Percentiles rank a stretch among this genome's conserved stretches.
These are phyloP conservation scores for Sambucus nigra DNA, from an alignment of 129 eudicot genomes.

Conservation along the genomic window DNA sequence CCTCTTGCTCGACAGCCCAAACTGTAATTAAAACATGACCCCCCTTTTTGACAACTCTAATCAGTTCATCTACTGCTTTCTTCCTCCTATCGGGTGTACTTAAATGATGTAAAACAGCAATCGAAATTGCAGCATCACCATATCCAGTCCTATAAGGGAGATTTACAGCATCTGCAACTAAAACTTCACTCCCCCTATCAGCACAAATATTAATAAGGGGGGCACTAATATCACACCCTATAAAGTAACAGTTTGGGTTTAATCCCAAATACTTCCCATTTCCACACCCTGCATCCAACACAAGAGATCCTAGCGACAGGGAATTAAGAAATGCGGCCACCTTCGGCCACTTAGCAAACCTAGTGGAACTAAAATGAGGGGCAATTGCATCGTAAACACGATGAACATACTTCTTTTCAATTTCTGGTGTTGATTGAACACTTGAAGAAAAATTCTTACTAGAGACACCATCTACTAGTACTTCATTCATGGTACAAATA, in stretches of 20 bases:
- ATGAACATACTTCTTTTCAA: constrained; percentile 90
- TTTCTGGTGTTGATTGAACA: constrained; percentile 77
- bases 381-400: constrained; percentile 98
- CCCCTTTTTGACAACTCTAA: constrained; percentile 67
- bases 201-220: constrained; percentile 69
- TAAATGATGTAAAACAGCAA: constrained; percentile 91
- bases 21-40: constrained; percentile 88
- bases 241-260: constrained; percentile 54
- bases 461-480: background rate
- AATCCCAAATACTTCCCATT: constrained; percentile 87
- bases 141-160: constrained; percentile 71
- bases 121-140: constrained; percentile 88
- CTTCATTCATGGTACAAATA: constrained; percentile 7
- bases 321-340: constrained; percentile 61
- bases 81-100: constrained; percentile 76
- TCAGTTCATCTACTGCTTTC: constrained; percentile 74
- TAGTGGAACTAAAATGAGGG: constrained; percentile 90
- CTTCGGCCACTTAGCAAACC: constrained; percentile 97
- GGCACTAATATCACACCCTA: constrained; percentile 88
- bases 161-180: constrained; percentile 91
- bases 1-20: constrained; percentile 98
- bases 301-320: constrained; percentile 56
- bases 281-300: constrained; percentile 97
- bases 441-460: constrained; percentile 9
- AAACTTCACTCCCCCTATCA: constrained; percentile 71